Evolutionary conservation across 2,329 filamentous ascomycete species (phyloP), one percentile per base, ranked within the genome.

Genomic region (Paraconiothyrium brasiliense): DNA sequence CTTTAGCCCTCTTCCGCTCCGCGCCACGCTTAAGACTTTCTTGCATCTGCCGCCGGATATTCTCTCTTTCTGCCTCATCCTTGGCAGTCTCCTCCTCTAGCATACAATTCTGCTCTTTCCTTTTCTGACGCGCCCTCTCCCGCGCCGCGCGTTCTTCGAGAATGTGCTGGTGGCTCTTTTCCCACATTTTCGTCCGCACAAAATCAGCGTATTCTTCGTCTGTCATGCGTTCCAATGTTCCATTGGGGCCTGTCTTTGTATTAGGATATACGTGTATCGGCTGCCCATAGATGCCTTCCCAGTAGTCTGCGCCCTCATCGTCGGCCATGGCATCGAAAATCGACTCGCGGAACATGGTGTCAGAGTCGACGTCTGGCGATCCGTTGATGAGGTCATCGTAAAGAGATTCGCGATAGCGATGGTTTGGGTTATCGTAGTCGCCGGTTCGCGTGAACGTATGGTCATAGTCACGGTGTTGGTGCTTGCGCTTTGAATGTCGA

Each of bases 261-360:
- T 86, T 83, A 0, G 87, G 76, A 75, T 96, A 97, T 7, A 88
- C 87, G 78, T 97, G 93, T 54, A 98, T 91, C 0, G 95, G 94
- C 76, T 98, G 94, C 0, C 93, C 94, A 79, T 98, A 99, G n/a
- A 99, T 92, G 16, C 88, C 88, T 77, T 97, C 91, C 95, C 95
- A 99, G 81, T 95, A 99, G 8, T 89, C 87, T 1, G 95, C 95
- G 50, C 94, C 95, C 80, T 99, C 95, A 75, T 98, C 94, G 78
- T 99, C 95, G 41, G 93, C 94, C 79, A 99, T 90, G 35, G 95
- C 95, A 78, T 99, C 95, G 80, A 98, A 98, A 5, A 99, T 89
- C 0, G 93, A 97, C 78, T 97, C 92, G 34, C 92, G 90, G 77
- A 99, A 99, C 0, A 94, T 93, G 0, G 86, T 83, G 44, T 93